Percentiles rank a stretch among this genome's conserved stretches.
These are phyloP conservation scores for Cercophora newfieldiana DNA, from an alignment of 495 filamentous ascomycete species.

Conservation along the genomic window DNA sequence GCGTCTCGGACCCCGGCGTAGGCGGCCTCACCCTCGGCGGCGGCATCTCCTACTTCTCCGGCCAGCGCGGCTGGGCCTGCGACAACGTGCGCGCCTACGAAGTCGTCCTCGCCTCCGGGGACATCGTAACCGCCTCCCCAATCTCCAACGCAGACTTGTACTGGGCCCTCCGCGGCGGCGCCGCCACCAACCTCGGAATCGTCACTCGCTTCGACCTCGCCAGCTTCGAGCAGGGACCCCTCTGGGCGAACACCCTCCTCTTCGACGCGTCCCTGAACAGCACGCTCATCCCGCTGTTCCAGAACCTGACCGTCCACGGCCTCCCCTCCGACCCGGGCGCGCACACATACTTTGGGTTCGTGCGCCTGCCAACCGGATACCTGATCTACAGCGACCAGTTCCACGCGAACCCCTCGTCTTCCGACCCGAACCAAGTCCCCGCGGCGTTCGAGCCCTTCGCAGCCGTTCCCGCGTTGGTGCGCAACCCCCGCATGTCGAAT, in stretches of 20 bases:
- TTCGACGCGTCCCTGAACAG: conserved; percentile 23
- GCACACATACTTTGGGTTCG: conserved; percentile 28
- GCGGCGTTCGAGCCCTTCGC: conserved; percentile 20
- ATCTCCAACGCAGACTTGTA: conserved; percentile 50
- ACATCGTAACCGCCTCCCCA: conserved; percentile 46
- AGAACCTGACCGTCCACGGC: conserved; percentile 27
- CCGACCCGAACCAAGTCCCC: conserved; percentile 5
- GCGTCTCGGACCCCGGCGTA: conserved; percentile 56
- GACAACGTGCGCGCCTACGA: conserved; percentile 52
- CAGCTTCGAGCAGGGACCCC: conserved; percentile 26
- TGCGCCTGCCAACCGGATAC: conserved; percentile 9
- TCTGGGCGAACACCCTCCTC: conserved; percentile 29
- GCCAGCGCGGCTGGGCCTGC: conserved; percentile 28
- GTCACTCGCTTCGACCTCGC: conserved; percentile 44
- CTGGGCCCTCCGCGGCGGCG: conserved; percentile 60
- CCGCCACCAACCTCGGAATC: conserved; percentile 58
- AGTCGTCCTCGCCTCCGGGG: conserved; percentile 48
- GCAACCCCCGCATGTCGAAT: conserved; percentile 18
- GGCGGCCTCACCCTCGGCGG: conserved; percentile 61
- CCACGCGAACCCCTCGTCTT: conserved; percentile 16
- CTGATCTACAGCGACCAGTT: conserved; percentile 24
- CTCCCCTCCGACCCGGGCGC: conserved; percentile 20
- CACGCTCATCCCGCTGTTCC: conserved; percentile 26
- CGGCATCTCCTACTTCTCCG: conserved; percentile 46
- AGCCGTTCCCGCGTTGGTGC: conserved; percentile 2